phyloP scores from a whole-genome alignment of 176 grass and related monocot genomes.

The Aegilops speltoides region DNA sequence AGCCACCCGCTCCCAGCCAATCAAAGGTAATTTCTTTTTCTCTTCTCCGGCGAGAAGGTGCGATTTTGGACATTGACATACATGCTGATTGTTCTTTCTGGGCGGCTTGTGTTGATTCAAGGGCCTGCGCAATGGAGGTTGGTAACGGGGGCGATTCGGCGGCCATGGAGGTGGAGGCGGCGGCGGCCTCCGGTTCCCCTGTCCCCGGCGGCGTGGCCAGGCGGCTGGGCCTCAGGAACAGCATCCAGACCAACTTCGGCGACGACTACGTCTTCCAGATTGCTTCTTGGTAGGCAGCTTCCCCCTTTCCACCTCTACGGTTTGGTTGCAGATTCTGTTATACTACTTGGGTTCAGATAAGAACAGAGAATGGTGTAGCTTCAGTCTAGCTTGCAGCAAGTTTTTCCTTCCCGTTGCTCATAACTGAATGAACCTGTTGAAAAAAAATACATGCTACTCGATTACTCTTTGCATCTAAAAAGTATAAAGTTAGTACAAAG shows the following conservation, averaged over 20 bases:
- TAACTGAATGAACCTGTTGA: neutral
- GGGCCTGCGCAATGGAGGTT: constrained; percentile 27
- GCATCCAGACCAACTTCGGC: constrained; percentile 89
- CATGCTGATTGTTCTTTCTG: neutral
- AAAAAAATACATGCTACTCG: too few relatives aligned
- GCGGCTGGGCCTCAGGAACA: constrained; percentile 63
- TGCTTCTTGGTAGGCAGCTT: constrained; percentile 53
- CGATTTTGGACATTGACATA: neutral
- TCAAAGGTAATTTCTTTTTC: too few relatives aligned
- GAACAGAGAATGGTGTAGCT: neutral
- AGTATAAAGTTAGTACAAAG: too few relatives aligned
- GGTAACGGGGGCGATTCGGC: neutral
- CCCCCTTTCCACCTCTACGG: neutral
- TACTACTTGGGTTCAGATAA: neutral
- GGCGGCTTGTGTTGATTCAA: neutral
- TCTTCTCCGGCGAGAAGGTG: neutral
- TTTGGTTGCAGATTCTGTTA: neutral
- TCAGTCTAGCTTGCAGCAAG: neutral
- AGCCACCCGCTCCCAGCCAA: too few relatives aligned
- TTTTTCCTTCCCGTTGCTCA: neutral
- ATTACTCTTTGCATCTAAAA: neutral
- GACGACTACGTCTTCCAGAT: constrained; percentile 96
- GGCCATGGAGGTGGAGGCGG: constrained; percentile 35
- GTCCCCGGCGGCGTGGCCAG: neutral
- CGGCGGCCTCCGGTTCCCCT: neutral